A percentile compares a stretch with the other conserved stretches of the same genome.
phyloP scores from a whole-genome alignment of 169 alveolate species.

The Nephromyces sp. region DNA sequence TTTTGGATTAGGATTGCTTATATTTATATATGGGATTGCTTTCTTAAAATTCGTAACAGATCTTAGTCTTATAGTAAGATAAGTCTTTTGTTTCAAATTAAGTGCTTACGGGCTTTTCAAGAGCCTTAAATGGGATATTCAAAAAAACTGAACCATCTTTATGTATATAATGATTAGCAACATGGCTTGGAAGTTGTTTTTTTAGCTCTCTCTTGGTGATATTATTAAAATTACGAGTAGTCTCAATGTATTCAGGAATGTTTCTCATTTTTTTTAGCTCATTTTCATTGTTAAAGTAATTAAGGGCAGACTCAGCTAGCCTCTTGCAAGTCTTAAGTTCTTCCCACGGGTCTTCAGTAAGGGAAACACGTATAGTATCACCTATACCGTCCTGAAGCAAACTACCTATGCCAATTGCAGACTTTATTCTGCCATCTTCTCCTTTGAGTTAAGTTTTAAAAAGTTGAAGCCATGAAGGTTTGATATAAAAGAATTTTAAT shows the following conservation, averaged over 20 bases:
- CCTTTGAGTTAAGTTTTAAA: no score
- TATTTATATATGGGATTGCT: no score
- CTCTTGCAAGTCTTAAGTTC: slow-evolving; percentile 57
- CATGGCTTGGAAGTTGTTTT: background rate
- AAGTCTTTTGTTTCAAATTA: background rate
- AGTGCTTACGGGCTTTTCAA: background rate
- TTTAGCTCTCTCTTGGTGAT: background rate
- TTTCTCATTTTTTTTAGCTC: background rate
- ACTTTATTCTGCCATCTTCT: slow-evolving; percentile 64
- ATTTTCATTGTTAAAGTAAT: slow-evolving; percentile 27
- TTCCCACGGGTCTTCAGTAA: slow-evolving; percentile 72
- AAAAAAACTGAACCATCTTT: slow-evolving; percentile 15
- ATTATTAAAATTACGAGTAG: background rate
- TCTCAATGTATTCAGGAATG: slow-evolving; percentile 1
- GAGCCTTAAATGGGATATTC: background rate
- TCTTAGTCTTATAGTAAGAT: no score
- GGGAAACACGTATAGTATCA: slow-evolving; percentile 70
- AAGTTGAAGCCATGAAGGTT: no score
- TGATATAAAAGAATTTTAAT: no score
- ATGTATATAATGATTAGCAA: background rate
- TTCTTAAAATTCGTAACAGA: no score
- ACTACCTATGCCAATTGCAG: slow-evolving; percentile 66
- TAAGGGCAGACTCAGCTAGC: no score
- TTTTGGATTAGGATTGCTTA: no score
- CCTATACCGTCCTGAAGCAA: slow-evolving; percentile 71